Evolutionary conservation across 2,329 filamentous ascomycete genomes (phyloP).

Genomic region (Cladophialophora chaetospira): DNA sequence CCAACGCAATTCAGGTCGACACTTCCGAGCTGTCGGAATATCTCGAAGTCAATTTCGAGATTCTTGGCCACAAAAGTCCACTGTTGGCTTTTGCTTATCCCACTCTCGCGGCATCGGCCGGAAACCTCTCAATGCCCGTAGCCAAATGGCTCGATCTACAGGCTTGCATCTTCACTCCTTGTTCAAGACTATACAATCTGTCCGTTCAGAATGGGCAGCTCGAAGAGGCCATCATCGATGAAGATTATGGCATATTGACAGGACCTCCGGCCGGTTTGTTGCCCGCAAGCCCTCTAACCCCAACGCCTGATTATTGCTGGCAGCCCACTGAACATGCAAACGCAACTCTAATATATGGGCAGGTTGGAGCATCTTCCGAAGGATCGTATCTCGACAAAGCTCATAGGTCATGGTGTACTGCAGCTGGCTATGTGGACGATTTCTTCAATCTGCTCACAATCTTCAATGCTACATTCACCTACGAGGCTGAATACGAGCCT

Average conservation of each 20-base stretch:
- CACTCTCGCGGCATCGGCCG: neutral
- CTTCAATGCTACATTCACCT: too few relatives aligned
- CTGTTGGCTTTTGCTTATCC: neutral
- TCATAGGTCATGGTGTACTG: neutral
- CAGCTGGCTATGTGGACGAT: neutral
- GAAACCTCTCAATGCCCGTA: neutral
- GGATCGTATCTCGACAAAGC: neutral
- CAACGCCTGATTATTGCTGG: neutral
- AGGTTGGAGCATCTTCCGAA: neutral
- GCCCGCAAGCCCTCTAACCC: neutral
- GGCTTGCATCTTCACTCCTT: neutral
- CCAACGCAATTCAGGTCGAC: neutral
- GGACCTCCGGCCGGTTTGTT: neutral
- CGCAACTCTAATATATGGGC: neutral
- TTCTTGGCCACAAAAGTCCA: neutral
- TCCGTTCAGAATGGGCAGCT: neutral
- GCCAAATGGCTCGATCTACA: neutral
- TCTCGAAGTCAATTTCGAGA: neutral
- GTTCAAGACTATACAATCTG: neutral
- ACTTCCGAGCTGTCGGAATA: neutral
- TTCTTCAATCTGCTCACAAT: too few relatives aligned
- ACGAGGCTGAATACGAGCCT: too few relatives aligned
- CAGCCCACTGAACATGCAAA: neutral
- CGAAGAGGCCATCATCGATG: neutral
- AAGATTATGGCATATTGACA: neutral